Base-by-base conservation (phyloP, 441 rosid genomes). In the Mallotus japonicus region DNA sequence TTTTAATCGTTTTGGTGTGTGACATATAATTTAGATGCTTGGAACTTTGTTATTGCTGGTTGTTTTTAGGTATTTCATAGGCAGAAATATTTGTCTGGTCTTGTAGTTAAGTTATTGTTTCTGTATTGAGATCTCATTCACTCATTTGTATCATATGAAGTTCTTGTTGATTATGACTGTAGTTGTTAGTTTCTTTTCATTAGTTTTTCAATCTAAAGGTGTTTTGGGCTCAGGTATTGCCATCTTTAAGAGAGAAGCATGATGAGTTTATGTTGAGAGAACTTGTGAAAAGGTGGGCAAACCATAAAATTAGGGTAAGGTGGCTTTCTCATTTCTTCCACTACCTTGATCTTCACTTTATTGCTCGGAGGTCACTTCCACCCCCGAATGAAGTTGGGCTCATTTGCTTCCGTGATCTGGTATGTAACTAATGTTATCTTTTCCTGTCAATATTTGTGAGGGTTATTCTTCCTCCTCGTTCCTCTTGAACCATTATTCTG, bases 201-300 rank as follows among this genome's bases (percentile, higher is more conserved):
- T n/a, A n/a, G n/a, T 14, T 24, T 54, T 49, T 62, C 57, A 64
- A 56, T 50, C 5, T 53, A 46, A 61, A 47, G n/a, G 8, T 20
- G 50, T 68, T 67, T 63, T 72, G 56, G 59, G 4, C 65, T 73
- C 80, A 95, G 99, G 97, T 93, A 3, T 72, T 93, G 62, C 93
- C 98, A 24, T 92, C 97, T 54, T 67, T 95, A 59, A 88, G 79
- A 80, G 97, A 93, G 82, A 95, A 91, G 81, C 98, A 93, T 84
- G 99, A 88, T 74, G 99, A 92, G 66, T 93, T 85, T 72, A 87
- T 93, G 97, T 76, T 95, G 83, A 87, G 98, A 71, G 99, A 95
- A 81, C 88, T 95, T 70, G 97, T 95, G 72, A 87, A 83, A 67
- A 89, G 98, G 74, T 95, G 98, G 99, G 77, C 86, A 57, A 93